A percentile compares a stretch with the other conserved stretches of the same genome.
These are phyloP conservation scores for Colletotrichum lindemuthianum DNA, from an alignment of 2,329 filamentous ascomycete species.

Conservation along the genomic window DNA sequence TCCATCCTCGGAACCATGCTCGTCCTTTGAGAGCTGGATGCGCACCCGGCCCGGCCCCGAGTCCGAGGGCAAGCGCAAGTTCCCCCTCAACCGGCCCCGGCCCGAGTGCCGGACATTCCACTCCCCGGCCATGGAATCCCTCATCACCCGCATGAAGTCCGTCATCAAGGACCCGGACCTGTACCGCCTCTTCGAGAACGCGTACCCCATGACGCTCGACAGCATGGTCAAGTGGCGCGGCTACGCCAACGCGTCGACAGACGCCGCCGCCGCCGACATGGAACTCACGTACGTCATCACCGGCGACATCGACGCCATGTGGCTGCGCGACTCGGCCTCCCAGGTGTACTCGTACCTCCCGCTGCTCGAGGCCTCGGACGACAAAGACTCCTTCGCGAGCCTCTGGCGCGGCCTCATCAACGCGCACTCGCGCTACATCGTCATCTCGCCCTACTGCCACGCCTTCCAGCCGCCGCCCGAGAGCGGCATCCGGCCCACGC, in stretches of 20 bases:
- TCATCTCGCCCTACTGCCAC: conserved; percentile 83
- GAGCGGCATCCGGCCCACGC: conserved; percentile 69
- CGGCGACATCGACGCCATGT: conserved; percentile 87
- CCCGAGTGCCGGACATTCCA: conserved; percentile 83
- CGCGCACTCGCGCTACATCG: conserved; percentile 74
- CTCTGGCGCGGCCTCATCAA: conserved; percentile 79
- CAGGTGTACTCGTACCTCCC: conserved; percentile 77
- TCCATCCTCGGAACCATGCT: conserved; percentile 1
- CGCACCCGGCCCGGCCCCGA: conserved; percentile 23
- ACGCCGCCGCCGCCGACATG: conserved; percentile 54
- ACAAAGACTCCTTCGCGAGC: conserved; percentile 69
- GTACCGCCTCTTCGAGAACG: conserved; percentile 83
- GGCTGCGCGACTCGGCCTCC: conserved; percentile 85
- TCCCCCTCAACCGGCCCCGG: conserved; percentile 83
- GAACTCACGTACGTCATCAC: conserved; percentile 83
- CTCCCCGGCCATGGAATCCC: conserved; percentile 78
- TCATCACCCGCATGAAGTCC: conserved; percentile 62
- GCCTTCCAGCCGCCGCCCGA: conserved; percentile 88
- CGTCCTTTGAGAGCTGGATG: conserved; percentile 29
- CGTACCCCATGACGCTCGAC: conserved; percentile 84
- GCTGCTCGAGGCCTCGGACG: conserved; percentile 64
- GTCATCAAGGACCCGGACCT: conserved; percentile 68
- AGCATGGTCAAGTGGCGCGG: conserved; percentile 84
- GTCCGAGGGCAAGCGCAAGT: conserved; percentile 76
- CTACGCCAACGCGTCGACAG: conserved; percentile 54